Evolutionary conservation across 1,284 basidiomycete species (phyloP), one percentile per base, ranked within the genome.

Genomic region (Hemileccinum hortonii): DNA sequence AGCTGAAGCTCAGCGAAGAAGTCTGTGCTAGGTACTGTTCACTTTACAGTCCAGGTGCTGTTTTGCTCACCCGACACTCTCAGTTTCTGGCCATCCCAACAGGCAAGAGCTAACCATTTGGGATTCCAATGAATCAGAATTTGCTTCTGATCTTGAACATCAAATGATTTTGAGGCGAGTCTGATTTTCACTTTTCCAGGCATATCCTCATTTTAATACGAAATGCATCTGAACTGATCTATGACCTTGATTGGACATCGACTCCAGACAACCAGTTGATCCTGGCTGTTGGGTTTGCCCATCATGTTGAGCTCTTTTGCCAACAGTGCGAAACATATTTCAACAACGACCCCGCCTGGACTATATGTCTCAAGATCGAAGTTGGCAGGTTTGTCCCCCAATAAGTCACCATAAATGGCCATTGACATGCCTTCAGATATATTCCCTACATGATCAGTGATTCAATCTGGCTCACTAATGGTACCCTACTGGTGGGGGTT

Each of bases 101-200:
- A 86, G 79, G 3, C 79, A 92, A 54, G 90, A 94, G 64, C 71
- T 96, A 50, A 93, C 92, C 0, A 92, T 98, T 19, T 97, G 93
- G 93, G 92, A 97, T 69, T 95, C 92, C 0, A 89, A 88, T 54
- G 90, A 90, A 66, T 93, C 90, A n/a, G 91, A 95, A 67, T 98
- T 97, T 68, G 85, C 91, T 6, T 90, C 90, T 1, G 94, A 94
- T 2, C 73, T 94, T 44, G 93, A 96, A 69, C 87, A 86, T 62
- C 75, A 77, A 30, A 75, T 77, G 32, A 68, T 80, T 14, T 85
- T 84, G 53, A 78, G 75, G 90, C 90, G 42, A 52, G 60, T 26
- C 19, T 2, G 60, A 50, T 73, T 63, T n/a, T 29, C 39, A 14
- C 24, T 29, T 36, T 44, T 37, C 8, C 24, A 15, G 16, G 14